Conservation (phyloP, 139 green algal genomes). For the Astrephomene gubernaculifera region DNA sequence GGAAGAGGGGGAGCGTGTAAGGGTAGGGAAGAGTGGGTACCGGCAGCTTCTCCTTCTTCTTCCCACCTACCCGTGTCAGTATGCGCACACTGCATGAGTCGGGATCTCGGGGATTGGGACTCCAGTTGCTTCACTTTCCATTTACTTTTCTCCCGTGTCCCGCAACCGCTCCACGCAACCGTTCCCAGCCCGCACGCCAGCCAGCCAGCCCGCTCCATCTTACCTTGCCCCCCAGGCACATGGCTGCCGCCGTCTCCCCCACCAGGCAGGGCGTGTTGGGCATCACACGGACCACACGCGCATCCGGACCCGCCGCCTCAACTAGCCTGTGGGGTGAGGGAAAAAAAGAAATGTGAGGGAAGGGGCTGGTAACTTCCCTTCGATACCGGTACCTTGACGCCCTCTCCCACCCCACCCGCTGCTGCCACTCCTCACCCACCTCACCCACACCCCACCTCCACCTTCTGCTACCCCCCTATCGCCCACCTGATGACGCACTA, state of each 20-base stretch:
- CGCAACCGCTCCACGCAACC: no score
- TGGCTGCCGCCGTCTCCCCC: slow-evolving; percentile 87
- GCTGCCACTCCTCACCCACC: background rate
- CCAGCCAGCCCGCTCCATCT: background rate
- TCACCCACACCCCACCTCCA: no score
- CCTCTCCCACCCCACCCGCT: background rate
- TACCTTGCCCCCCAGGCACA: slow-evolving; percentile 84
- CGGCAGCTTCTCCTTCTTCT: no score
- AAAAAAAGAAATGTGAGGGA: background rate
- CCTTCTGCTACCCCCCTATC: background rate
- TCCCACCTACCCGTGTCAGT: no score
- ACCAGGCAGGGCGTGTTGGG: slow-evolving; percentile 98
- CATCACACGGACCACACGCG: slow-evolving; percentile 93
- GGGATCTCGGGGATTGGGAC: no score
- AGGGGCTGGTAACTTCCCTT: background rate
- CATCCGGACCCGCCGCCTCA: slow-evolving; percentile 69
- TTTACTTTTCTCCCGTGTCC: no score
- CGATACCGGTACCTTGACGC: background rate
- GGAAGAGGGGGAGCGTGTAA: background rate
- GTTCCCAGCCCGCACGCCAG: no score
- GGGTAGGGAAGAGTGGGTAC: no score
- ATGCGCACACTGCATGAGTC: no score
- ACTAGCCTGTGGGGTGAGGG: slow-evolving; percentile 62
- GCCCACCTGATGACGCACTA: background rate
- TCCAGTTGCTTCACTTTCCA: no score